These are phyloP conservation scores for Cytospora leucostoma DNA, from an alignment of 2,329 filamentous ascomycete species.

Conservation along the genomic window DNA sequence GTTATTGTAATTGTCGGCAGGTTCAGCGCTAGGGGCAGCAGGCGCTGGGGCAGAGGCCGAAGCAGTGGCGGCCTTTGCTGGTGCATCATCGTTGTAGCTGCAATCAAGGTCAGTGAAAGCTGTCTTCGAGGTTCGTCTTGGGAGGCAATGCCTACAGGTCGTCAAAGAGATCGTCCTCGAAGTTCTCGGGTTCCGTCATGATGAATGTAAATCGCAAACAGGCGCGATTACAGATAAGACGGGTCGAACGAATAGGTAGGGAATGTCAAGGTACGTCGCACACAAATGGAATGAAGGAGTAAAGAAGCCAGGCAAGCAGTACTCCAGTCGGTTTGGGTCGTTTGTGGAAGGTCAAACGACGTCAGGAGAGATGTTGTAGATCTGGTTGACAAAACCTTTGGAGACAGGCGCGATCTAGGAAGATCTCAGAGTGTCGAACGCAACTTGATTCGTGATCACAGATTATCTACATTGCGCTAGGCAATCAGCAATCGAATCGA, in stretches of 20 bases:
- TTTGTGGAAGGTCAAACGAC: neutral
- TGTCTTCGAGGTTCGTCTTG: neutral
- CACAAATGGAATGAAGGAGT: slow-evolving; percentile 7
- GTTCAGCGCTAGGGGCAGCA: slow-evolving; percentile 35
- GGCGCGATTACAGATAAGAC: neutral
- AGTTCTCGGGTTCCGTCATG: slow-evolving; percentile 76
- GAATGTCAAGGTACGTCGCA: slow-evolving; percentile 3
- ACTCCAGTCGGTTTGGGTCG: neutral
- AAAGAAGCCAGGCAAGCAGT: neutral
- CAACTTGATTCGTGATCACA: neutral
- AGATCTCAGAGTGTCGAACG: neutral
- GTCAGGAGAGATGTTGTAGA: neutral
- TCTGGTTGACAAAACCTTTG: slow-evolving; percentile 8
- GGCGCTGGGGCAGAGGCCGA: slow-evolving; percentile 25
- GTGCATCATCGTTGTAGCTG: slow-evolving; percentile 67
- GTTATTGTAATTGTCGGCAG: slow-evolving; percentile 35
- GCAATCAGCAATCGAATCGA: neutral
- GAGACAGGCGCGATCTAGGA: neutral
- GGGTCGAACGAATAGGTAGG: neutral
- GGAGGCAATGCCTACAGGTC: slow-evolving; percentile 69
- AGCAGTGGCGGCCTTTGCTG: slow-evolving; percentile 37
- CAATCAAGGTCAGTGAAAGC: slow-evolving; percentile 22
- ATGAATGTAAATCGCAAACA: slow-evolving; percentile 32
- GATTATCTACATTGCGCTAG: neutral
- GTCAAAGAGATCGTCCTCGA: slow-evolving; percentile 88